Evolutionary conservation across 2,329 filamentous ascomycete genomes (phyloP).

Genomic region (Colletotrichum lini): DNA sequence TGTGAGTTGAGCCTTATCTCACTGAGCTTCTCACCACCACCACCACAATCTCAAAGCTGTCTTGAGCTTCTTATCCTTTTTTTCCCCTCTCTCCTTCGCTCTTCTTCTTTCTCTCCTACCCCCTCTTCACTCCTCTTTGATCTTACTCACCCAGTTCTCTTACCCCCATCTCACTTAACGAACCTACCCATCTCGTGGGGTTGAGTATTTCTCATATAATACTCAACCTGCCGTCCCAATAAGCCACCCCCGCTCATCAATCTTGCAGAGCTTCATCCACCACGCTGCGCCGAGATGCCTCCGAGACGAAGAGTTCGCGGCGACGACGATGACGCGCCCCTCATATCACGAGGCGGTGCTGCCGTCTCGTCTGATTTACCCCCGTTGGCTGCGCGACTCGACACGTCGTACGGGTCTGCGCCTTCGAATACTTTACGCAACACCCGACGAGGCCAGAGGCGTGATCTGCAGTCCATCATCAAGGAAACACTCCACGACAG

Average conservation of each 20-base stretch:
- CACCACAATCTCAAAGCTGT: slow-evolving; percentile 1
- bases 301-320: slow-evolving; percentile 30
- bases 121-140: neutral
- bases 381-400: slow-evolving; percentile 43
- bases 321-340: slow-evolving; percentile 23
- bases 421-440: slow-evolving; percentile 43
- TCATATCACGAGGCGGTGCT: slow-evolving; percentile 30
- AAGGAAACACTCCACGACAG: slow-evolving; percentile 41
- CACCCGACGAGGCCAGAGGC: slow-evolving; percentile 43
- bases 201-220: slow-evolving; percentile 16
- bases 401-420: slow-evolving; percentile 46
- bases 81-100: neutral
- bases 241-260: slow-evolving; percentile 11
- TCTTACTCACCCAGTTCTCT: neutral
- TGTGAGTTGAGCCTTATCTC: neutral
- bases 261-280: slow-evolving; percentile 1
- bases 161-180: neutral
- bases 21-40: neutral
- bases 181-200: neutral
- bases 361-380: slow-evolving; percentile 44
- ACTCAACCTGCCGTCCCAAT: neutral
- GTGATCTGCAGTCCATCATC: slow-evolving; percentile 43
- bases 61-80: neutral
- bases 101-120: neutral
- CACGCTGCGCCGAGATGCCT: slow-evolving; percentile 35